These are phyloP conservation scores for Pestalotiopsis sp. DNA, from an alignment of 2,329 filamentous ascomycete species.

Conservation along the genomic window DNA sequence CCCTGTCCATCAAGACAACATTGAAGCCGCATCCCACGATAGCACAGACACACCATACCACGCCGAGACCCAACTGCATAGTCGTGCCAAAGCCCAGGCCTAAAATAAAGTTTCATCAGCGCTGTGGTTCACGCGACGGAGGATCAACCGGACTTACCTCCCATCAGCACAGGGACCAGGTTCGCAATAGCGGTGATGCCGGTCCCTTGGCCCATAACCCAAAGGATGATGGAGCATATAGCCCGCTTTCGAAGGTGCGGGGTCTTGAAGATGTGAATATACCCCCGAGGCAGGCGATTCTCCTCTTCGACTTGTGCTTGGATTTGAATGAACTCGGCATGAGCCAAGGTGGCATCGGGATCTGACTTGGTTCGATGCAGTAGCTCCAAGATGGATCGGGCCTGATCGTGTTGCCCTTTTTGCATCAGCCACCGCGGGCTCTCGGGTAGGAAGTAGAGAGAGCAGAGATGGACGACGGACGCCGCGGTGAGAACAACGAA, in stretches of 20 bases:
- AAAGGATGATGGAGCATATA: conserved; percentile 30
- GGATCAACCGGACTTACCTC: conserved; percentile 5
- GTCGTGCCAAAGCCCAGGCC: conserved; percentile 30
- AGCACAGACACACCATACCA: conserved; percentile 28
- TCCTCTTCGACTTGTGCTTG: conserved; percentile 48
- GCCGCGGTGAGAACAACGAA: conserved; percentile 16
- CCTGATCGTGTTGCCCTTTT: conserved; percentile 31
- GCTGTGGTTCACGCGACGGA: neutral
- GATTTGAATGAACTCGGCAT: conserved; percentile 48
- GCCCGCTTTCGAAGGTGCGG: conserved; percentile 29
- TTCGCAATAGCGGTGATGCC: conserved; percentile 33
- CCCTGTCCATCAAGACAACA: conserved; percentile 27
- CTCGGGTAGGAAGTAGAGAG: conserved; percentile 37
- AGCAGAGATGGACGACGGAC: conserved; percentile 10
- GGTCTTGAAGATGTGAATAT: conserved; percentile 29
- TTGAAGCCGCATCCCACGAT: conserved; percentile 31
- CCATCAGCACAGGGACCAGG: conserved; percentile 31
- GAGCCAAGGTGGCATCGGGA: conserved; percentile 25
- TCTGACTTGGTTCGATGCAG: conserved; percentile 27
- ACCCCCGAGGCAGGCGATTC: conserved; percentile 24
- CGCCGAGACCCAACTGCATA: conserved; percentile 31
- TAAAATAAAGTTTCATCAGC: neutral
- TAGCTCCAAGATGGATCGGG: conserved; percentile 31
- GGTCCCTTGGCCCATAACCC: conserved; percentile 33
- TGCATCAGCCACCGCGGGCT: conserved; percentile 39